Evolutionary conservation across 306 rosid genomes (phyloP).

Genomic region (Glycine soja): DNA sequence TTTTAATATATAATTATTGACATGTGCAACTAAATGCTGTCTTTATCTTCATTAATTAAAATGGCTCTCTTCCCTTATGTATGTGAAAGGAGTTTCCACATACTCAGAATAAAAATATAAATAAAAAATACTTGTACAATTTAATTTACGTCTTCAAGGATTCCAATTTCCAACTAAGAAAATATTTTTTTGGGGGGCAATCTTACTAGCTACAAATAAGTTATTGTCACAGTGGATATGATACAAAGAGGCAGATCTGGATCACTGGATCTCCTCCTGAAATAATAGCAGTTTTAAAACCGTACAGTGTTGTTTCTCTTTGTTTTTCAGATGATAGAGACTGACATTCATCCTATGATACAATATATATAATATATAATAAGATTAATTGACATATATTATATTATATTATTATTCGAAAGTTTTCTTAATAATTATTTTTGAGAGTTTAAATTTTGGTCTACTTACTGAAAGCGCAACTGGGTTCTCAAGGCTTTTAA

Average conservation of each 20-base stretch:
- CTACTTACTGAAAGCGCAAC: not conserved
- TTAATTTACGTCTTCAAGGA: not conserved
- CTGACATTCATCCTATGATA: not conserved
- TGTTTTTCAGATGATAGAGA: constrained; percentile 9
- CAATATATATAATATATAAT: not conserved
- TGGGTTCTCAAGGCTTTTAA: not conserved
- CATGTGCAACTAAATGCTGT: constrained; percentile 30
- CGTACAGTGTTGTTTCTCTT: constrained; percentile 24
- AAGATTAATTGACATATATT: not conserved
- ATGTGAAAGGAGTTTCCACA: not conserved
- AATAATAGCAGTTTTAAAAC: not conserved
- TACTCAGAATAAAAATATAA: not conserved
- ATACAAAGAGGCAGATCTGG: constrained; percentile 25
- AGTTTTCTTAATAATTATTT: not conserved
- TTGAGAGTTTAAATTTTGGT: not conserved
- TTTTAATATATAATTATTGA: not conserved
- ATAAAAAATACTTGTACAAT: not conserved
- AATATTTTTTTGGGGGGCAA: not conserved
- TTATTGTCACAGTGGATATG: not conserved
- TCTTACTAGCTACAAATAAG: not conserved
- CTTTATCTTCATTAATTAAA: constrained; percentile 25
- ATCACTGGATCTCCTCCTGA: constrained; percentile 21
- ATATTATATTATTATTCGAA: not conserved
- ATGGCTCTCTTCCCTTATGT: not conserved
- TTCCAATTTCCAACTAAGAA: constrained; percentile 10